Conservation (phyloP, 768 basidiomycete species). For the Rubroboletus pulcherrimus region DNA sequence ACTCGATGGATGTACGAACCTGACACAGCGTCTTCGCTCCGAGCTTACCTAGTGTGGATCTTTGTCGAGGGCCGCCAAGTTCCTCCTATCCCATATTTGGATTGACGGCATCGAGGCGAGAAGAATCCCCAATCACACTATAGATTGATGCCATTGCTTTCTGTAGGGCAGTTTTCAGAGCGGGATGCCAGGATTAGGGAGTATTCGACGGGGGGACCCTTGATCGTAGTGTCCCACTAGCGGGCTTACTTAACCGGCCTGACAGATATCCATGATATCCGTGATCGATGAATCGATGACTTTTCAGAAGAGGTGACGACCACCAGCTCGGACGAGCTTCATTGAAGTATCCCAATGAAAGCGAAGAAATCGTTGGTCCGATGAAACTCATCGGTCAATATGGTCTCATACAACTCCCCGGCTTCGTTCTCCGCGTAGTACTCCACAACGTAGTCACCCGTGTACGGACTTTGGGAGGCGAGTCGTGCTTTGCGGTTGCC, state of each 20-base stretch:
- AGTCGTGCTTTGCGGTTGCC: background rate
- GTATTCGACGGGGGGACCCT: background rate
- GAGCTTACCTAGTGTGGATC: background rate
- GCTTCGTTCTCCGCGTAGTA: background rate
- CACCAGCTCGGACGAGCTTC: background rate
- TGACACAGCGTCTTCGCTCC: background rate
- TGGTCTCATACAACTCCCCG: background rate
- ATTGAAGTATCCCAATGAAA: background rate
- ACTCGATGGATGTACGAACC: background rate
- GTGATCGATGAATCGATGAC: background rate
- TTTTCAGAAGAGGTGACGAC: background rate
- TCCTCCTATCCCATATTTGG: background rate
- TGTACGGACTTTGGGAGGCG: background rate
- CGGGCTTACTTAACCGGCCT: background rate
- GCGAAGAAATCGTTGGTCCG: background rate
- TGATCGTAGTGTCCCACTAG: background rate
- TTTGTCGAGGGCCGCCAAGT: background rate
- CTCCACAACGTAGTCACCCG: background rate
- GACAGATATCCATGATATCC: background rate
- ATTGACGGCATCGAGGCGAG: background rate
- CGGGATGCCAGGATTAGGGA: background rate
- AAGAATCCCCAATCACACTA: background rate
- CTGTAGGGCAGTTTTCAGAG: background rate
- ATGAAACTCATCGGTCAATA: background rate
- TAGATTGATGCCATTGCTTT: background rate